phyloP scores from a whole-genome alignment of 2,329 filamentous ascomycete genomes.

The Calonectria pseudoreteaudii region DNA sequence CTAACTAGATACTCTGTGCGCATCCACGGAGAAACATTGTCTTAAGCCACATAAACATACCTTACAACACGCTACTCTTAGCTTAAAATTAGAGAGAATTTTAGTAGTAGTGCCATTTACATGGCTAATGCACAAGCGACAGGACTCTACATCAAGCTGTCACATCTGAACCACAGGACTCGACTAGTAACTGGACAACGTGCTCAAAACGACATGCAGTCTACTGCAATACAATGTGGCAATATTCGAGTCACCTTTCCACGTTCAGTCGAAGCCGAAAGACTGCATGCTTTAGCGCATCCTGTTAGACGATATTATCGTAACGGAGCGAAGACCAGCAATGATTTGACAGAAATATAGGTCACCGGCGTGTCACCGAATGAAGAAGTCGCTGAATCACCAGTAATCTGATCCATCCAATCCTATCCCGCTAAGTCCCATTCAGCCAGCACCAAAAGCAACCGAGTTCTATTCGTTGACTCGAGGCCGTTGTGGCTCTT shows the following conservation, averaged over 20 bases:
- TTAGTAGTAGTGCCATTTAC: neutral
- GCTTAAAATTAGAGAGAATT: neutral
- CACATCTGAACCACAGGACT: neutral
- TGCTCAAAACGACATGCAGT: neutral
- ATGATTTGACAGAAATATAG: neutral
- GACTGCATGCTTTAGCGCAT: neutral
- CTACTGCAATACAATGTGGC: neutral
- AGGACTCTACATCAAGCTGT: neutral
- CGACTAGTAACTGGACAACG: no score
- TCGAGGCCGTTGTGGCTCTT: neutral
- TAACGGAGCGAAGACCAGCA: neutral
- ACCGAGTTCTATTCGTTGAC: neutral
- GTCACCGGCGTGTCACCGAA: neutral
- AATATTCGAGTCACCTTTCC: neutral
- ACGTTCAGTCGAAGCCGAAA: neutral
- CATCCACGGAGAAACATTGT: neutral
- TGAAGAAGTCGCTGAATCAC: neutral
- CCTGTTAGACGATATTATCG: neutral
- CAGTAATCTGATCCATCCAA: neutral
- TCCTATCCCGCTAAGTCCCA: neutral
- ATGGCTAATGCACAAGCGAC: neutral
- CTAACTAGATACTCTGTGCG: neutral
- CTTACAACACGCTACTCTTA: neutral
- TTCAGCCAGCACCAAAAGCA: neutral
- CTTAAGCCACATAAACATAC: neutral